These are phyloP conservation scores for Polymyxa betae DNA, from an alignment of 208 protist species.

Conservation along the genomic window DNA sequence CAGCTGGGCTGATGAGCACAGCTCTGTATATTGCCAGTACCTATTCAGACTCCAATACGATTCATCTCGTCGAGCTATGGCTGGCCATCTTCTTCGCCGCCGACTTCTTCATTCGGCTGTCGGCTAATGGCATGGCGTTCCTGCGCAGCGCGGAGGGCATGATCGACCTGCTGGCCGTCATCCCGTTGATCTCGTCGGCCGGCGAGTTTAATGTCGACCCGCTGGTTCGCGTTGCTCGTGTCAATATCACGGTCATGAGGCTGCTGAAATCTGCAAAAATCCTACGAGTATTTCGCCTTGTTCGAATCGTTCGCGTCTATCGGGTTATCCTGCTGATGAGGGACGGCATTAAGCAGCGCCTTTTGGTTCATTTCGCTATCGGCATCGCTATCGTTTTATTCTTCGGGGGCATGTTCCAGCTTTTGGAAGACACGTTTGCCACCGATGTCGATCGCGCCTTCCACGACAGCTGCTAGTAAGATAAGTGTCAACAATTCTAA, in stretches of 20 bases:
- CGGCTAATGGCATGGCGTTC: background rate
- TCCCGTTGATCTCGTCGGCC: background rate
- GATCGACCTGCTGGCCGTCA: conserved; percentile 13
- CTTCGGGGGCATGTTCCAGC: background rate
- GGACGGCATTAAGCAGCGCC: background rate
- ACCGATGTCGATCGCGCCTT: background rate
- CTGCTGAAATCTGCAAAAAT: background rate
- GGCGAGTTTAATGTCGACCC: conserved; percentile 6
- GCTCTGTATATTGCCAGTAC: background rate
- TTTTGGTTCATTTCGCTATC: background rate
- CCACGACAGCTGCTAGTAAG: conserved; percentile 37
- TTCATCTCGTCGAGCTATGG: background rate
- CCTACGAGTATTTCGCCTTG: background rate
- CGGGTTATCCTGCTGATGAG: conserved; percentile 7
- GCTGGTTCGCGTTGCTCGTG: background rate
- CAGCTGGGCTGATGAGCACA: background rate
- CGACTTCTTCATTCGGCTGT: conserved; percentile 39
- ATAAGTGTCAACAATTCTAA: background rate
- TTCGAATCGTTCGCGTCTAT: conserved; percentile 3
- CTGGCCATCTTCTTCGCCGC: conserved; percentile 41
- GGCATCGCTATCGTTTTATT: background rate
- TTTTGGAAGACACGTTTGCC: background rate
- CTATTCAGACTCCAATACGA: background rate
- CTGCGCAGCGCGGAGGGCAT: background rate
- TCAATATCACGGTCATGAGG: background rate